Conservation (phyloP, 2,329 filamentous ascomycete species). For the Aspergillus glaucus region DNA sequence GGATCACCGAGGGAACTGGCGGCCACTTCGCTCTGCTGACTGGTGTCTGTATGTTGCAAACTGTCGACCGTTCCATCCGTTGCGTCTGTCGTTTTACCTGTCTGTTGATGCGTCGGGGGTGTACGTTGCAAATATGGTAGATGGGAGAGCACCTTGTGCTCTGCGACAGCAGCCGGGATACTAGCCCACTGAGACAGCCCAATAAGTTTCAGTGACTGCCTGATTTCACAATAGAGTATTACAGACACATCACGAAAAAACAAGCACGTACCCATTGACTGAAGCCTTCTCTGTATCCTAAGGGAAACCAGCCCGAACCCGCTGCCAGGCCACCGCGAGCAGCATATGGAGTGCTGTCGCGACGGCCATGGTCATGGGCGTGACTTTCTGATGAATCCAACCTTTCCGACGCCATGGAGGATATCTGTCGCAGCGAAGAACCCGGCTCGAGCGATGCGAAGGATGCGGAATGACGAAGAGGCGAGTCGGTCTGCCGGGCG, state of each 20-base stretch:
- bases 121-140: conserved; percentile 68
- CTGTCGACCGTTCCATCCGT: conserved; percentile 23
- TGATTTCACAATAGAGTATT: conserved; percentile 2
- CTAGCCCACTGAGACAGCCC: conserved; percentile 63
- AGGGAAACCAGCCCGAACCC: conserved; percentile 59
- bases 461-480: conserved; percentile 1
- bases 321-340: conserved; percentile 26
- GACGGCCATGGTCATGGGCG: conserved; percentile 13
- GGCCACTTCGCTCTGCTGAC: conserved; percentile 39
- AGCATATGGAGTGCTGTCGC: conserved; percentile 24
- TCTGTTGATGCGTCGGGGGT: conserved; percentile 63
- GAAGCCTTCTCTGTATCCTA: conserved; percentile 86
- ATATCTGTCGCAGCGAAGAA: conserved; percentile 14
- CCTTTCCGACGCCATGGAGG: conserved; percentile 33
- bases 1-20: conserved; percentile 59
- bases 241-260: background rate
- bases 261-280: conserved; percentile 70
- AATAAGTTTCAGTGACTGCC: conserved; percentile 11
- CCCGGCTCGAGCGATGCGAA: conserved; percentile 9
- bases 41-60: conserved; percentile 30
- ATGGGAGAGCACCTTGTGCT: conserved; percentile 79
- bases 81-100: conserved; percentile 39
- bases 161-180: conserved; percentile 73
- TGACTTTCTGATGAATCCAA: conserved; percentile 26
- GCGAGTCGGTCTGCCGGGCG: conserved; percentile 17